Evolutionary conservation across 495 filamentous ascomycete genomes (phyloP).

Genomic region (Wilcoxina mikolae): DNA sequence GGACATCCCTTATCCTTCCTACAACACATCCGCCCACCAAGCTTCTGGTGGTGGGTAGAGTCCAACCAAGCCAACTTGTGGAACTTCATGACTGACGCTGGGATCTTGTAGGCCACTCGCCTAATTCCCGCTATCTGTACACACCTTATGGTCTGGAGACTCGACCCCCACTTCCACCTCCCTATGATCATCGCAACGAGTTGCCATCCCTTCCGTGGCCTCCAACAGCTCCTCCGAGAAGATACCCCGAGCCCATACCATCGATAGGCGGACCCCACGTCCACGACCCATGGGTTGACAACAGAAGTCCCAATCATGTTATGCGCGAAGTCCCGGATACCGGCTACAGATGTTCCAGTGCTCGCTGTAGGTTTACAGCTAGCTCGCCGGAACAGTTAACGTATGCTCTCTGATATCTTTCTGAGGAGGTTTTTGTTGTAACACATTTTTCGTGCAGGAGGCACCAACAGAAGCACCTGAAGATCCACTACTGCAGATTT

Average conservation of each 20-base stretch:
- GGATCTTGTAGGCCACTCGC: not conserved
- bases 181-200: not conserved
- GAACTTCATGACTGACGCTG: not conserved
- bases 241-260: not conserved
- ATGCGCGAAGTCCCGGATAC: not conserved
- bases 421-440: not conserved
- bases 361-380: conserved; percentile 2
- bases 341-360: not conserved
- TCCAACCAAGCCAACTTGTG: not conserved
- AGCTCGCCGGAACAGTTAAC: conserved; percentile 8
- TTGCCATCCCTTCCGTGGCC: not conserved
- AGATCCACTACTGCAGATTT: conserved; percentile 25
- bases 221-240: not conserved
- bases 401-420: not conserved
- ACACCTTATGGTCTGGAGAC: not conserved
- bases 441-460: conserved; percentile 15
- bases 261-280: not conserved
- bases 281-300: not conserved
- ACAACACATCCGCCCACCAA: not conserved
- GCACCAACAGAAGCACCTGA: conserved; percentile 27
- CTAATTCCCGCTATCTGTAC: not conserved
- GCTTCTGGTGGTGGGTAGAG: not conserved
- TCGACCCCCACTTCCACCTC: not conserved
- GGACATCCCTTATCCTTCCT: not conserved
- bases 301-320: not conserved